Conservation (phyloP, 352 stramenopile species). For the Phytophthora crassamura region DNA sequence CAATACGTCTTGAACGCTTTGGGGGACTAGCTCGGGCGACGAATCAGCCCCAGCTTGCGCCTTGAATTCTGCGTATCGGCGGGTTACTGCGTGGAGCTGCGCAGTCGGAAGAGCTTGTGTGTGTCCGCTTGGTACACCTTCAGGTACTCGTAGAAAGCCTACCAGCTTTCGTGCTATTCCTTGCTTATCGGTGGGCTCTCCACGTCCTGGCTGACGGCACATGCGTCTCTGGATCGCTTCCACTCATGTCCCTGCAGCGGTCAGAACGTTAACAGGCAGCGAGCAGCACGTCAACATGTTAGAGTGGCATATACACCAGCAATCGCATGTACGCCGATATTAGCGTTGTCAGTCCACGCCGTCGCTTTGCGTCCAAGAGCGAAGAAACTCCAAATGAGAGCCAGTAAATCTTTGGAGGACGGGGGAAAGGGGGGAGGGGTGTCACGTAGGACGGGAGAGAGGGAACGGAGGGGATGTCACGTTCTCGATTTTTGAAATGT, state of each 20-base stretch:
- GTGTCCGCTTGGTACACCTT: conserved; percentile 5
- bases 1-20: conserved; percentile 10
- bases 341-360: too few species aligned
- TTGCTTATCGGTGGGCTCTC: background rate
- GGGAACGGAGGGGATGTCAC: too few species aligned
- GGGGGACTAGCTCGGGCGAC: background rate
- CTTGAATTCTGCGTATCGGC: conserved; percentile 9
- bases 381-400: conserved; percentile 1
- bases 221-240: conserved; percentile 8
- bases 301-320: too few species aligned
- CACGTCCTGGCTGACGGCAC: background rate
- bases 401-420: background rate
- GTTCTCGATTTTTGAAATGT: too few species aligned
- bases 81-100: background rate
- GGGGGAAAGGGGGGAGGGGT: conserved; percentile 1
- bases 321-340: too few species aligned
- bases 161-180: conserved; percentile 9
- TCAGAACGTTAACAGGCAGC: too few species aligned
- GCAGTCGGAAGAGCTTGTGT: conserved; percentile 11
- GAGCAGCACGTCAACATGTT: too few species aligned
- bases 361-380: background rate
- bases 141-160: conserved; percentile 1
- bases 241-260: too few species aligned
- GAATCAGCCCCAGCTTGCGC: background rate
- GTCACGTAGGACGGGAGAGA: too few species aligned